Evolutionary conservation across 2,329 filamentous ascomycete species (phyloP).

Genomic region (Bimuria novae-zelandiae): DNA sequence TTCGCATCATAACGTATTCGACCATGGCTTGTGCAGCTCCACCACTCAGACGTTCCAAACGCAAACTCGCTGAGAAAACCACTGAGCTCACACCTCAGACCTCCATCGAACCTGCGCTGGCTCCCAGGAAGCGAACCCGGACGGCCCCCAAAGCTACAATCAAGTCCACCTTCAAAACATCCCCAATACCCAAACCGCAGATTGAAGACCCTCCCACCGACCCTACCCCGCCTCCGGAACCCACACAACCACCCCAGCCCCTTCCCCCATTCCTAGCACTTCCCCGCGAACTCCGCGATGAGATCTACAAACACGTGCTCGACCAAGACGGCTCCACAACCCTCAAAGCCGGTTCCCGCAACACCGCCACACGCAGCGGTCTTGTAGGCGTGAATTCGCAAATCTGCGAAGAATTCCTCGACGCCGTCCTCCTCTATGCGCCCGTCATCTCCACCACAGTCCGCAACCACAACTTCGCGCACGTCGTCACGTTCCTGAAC

Average conservation of each 20-base stretch:
- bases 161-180: neutral
- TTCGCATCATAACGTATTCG: neutral
- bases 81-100: neutral
- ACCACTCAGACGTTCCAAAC: neutral
- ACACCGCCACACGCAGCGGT: conserved; percentile 16
- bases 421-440: conserved; percentile 19
- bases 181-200: neutral
- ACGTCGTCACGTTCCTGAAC: conserved; percentile 22
- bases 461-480: conserved; percentile 23
- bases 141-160: neutral
- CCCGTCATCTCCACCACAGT: conserved; percentile 18
- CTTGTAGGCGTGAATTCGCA: conserved; percentile 19
- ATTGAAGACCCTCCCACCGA: neutral
- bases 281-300: conserved; percentile 22
- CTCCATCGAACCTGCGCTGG: neutral
- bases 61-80: neutral
- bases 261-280: conserved; percentile 16
- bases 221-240: too few relatives aligned
- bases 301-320: conserved; percentile 23
- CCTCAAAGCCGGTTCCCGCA: conserved; percentile 5
- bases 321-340: neutral
- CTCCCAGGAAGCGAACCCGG: neutral
- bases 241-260: neutral
- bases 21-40: neutral
- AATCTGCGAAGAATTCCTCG: conserved; percentile 18